Evolutionary conservation across 2,329 filamentous ascomycete species (phyloP).

Genomic region (Cordyceps farinosa): DNA sequence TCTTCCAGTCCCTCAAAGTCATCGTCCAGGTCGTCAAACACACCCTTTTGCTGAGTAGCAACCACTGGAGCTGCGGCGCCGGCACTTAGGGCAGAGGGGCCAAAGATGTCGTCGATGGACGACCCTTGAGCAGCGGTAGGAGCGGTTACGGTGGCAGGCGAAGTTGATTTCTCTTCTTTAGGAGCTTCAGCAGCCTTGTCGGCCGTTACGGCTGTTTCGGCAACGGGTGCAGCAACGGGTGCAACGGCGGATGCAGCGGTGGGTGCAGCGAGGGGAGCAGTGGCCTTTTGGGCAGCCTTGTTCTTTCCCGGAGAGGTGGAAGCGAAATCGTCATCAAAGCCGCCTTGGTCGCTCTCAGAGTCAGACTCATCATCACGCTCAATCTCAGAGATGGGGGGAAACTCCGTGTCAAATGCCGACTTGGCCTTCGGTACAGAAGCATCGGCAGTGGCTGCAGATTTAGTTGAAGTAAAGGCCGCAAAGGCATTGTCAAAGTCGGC

Average conservation of each 20-base stretch:
- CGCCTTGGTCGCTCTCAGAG: conserved; percentile 70
- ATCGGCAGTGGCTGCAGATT: conserved; percentile 42
- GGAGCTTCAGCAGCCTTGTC: conserved; percentile 23
- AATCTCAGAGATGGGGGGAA: conserved; percentile 88
- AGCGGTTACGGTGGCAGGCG: conserved; percentile 31
- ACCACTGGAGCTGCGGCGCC: conserved; percentile 27
- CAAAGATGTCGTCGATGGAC: conserved; percentile 42
- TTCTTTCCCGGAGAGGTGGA: conserved; percentile 52
- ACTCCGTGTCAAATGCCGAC: conserved; percentile 67
- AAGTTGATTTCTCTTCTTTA: conserved; percentile 32
- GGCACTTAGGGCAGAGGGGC: conserved; percentile 28
- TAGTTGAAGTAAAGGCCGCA: conserved; percentile 63
- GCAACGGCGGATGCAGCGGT: no score
- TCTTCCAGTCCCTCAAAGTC: conserved; percentile 82
- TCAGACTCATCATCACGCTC: conserved; percentile 78
- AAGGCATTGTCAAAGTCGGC: conserved; percentile 85
- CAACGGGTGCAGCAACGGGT: no score
- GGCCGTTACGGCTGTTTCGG: not conserved
- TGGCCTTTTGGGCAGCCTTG: conserved; percentile 21
- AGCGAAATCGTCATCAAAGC: conserved; percentile 92
- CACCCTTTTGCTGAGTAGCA: conserved; percentile 39
- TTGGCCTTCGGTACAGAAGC: conserved; percentile 43
- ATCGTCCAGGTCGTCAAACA: conserved; percentile 73
- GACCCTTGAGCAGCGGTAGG: conserved; percentile 22
- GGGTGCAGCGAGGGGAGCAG: not conserved